Conservation (phyloP, 345 rosid species). For the Nephelium lappaceum region DNA sequence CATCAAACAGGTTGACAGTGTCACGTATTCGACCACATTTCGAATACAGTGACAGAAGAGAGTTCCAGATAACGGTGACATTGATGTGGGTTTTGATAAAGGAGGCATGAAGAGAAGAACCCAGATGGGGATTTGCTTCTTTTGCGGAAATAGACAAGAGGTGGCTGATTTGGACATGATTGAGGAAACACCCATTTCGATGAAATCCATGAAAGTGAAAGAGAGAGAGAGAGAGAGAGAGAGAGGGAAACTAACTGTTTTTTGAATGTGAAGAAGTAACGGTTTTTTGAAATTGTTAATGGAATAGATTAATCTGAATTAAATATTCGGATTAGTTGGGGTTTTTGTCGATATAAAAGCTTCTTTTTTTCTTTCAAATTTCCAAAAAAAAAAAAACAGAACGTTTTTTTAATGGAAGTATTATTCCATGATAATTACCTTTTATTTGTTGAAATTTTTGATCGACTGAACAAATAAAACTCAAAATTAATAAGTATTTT, state of each 20-base stretch:
- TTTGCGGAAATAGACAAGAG: slow-evolving; percentile 65
- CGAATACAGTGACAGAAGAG: slow-evolving; percentile 49
- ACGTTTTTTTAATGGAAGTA: too few relatives aligned
- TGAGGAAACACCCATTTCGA: slow-evolving; percentile 70
- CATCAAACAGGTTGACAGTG: slow-evolving; percentile 71
- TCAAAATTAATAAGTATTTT: too few relatives aligned
- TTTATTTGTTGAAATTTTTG: too few relatives aligned
- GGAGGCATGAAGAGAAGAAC: slow-evolving; percentile 82
- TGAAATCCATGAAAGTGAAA: slow-evolving; percentile 64
- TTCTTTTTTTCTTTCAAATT: too few relatives aligned
- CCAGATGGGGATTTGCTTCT: slow-evolving; percentile 62
- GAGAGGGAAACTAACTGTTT: neutral
- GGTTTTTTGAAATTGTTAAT: neutral
- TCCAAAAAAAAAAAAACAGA: too few relatives aligned
- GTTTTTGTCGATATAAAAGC: too few relatives aligned
- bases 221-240: neutral
- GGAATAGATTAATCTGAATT: too few relatives aligned
- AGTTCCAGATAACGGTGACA: slow-evolving; percentile 73
- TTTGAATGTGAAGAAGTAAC: neutral
- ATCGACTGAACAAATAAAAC: too few relatives aligned
- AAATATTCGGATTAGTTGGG: too few relatives aligned
- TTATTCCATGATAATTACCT: too few relatives aligned
- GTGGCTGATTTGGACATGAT: slow-evolving; percentile 57
- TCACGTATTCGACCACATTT: slow-evolving; percentile 39
- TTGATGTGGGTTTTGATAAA: slow-evolving; percentile 61